These are phyloP conservation scores for Rhodotorula toruloides DNA, from an alignment of 768 basidiomycete species.

Conservation along the genomic window DNA sequence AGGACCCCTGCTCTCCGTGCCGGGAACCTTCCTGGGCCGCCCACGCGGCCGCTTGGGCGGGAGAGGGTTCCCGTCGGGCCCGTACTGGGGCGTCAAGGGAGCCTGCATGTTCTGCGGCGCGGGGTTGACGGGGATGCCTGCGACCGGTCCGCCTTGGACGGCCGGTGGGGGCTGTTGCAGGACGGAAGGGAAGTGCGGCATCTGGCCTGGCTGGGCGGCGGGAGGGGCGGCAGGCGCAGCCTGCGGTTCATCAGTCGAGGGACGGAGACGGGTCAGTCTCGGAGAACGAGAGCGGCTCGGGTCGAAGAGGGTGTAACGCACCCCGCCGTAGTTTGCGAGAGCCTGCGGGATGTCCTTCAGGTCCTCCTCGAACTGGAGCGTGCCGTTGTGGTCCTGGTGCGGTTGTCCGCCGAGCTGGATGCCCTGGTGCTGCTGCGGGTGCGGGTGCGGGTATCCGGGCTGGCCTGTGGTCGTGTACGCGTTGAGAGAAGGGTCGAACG, in stretches of 20 bases:
- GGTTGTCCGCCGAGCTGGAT: background rate
- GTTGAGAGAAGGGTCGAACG: too few species aligned
- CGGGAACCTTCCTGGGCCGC: constrained; percentile 33
- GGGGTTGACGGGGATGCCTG: constrained; percentile 13
- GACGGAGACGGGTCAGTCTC: background rate
- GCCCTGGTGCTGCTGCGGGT: background rate
- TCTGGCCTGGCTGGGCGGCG: background rate
- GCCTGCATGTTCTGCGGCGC: constrained; percentile 13
- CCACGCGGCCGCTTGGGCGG: constrained; percentile 34
- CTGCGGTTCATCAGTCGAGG: background rate
- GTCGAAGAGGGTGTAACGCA: background rate
- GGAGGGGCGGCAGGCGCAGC: background rate
- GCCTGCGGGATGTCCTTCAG: constrained; percentile 22
- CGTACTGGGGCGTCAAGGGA: constrained; percentile 12
- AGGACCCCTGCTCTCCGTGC: constrained; percentile 17
- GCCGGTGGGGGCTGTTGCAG: background rate
- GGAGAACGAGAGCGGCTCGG: background rate
- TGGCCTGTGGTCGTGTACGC: too few species aligned
- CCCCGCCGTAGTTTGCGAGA: background rate
- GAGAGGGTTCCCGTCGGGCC: background rate
- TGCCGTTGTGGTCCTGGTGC: constrained; percentile 3
- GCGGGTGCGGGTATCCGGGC: background rate
- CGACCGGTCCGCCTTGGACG: background rate
- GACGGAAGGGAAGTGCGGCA: constrained; percentile 13
- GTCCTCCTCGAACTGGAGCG: constrained; percentile 28